Percentiles rank a stretch among this genome's conserved stretches.
Evolutionary conservation across 768 basidiomycete genomes (phyloP).

Genomic region (Kwoniella sp.): DNA sequence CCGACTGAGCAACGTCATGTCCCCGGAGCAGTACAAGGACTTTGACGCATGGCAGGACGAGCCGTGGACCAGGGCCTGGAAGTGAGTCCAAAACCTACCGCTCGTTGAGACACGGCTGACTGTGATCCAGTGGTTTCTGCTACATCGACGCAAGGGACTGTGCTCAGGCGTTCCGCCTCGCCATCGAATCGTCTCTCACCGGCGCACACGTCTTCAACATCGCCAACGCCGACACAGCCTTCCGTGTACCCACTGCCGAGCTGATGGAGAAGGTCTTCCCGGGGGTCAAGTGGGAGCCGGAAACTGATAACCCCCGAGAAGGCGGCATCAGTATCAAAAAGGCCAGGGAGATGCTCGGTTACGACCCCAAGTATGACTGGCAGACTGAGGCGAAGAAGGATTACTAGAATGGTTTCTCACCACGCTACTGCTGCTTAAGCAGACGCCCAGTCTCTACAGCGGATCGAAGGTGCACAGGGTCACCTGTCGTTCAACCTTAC

Average conservation of each 20-base stretch:
- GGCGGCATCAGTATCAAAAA: conserved; percentile 44
- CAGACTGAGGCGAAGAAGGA: conserved; percentile 33
- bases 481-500: too few species aligned
- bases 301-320: conserved; percentile 38
- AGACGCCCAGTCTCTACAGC: too few species aligned
- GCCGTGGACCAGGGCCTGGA: conserved; percentile 38
- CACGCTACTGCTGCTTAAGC: too few species aligned
- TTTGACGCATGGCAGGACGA: conserved; percentile 45
- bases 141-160: conserved; percentile 48
- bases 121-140: conserved; percentile 35
- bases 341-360: conserved; percentile 44
- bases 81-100: conserved; percentile 29
- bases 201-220: conserved; percentile 48
- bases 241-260: conserved; percentile 31
- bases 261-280: conserved; percentile 43
- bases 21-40: conserved; percentile 39
- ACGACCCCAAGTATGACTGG: conserved; percentile 44
- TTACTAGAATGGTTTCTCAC: conserved; percentile 12
- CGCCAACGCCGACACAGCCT: conserved; percentile 42
- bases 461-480: neutral
- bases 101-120: neutral
- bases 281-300: conserved; percentile 34
- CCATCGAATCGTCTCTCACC: conserved; percentile 33
- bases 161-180: conserved; percentile 42
- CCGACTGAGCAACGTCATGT: conserved; percentile 45